Conservation (phyloP, 1,284 basidiomycete species). For the Pisolithus thermaeus region DNA sequence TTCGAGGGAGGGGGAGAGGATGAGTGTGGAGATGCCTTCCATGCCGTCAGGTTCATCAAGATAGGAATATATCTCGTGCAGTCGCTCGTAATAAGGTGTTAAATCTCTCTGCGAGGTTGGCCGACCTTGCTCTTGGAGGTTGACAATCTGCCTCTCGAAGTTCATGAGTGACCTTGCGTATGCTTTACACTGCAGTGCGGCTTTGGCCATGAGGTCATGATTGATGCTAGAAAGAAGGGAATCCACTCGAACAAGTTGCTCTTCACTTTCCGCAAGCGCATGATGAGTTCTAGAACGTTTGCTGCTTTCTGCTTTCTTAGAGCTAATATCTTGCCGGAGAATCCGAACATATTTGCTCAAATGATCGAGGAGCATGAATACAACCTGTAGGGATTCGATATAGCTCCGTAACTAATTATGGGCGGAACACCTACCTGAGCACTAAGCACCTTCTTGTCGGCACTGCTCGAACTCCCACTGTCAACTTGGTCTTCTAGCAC, state of each 20-base stretch:
- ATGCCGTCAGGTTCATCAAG: conserved; percentile 99
- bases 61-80: conserved; percentile 95
- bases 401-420: not conserved
- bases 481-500: conserved; percentile 88
- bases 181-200: conserved; percentile 90
- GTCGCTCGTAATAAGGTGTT: conserved; percentile 80
- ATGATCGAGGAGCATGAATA: conserved; percentile 95
- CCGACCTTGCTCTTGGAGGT: conserved; percentile 38
- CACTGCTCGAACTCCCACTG: conserved; percentile 46
- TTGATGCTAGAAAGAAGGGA: conserved; percentile 81
- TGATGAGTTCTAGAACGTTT: conserved; percentile 41
- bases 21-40: conserved; percentile 92
- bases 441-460: conserved; percentile 79
- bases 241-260: conserved; percentile 67
- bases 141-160: conserved; percentile 79
- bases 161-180: conserved; percentile 94
- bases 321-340: conserved; percentile 52
- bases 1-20: conserved; percentile 87
- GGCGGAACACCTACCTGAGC: conserved; percentile 64
- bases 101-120: conserved; percentile 46
- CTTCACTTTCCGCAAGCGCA: conserved; percentile 37
- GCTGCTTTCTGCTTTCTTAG: conserved; percentile 42
- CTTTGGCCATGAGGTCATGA: conserved; percentile 86
- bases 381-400: conserved; percentile 47
- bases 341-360: conserved; percentile 86